Base-by-base conservation (phyloP, 139 green algal species). In the Micractinium sp. region DNA sequence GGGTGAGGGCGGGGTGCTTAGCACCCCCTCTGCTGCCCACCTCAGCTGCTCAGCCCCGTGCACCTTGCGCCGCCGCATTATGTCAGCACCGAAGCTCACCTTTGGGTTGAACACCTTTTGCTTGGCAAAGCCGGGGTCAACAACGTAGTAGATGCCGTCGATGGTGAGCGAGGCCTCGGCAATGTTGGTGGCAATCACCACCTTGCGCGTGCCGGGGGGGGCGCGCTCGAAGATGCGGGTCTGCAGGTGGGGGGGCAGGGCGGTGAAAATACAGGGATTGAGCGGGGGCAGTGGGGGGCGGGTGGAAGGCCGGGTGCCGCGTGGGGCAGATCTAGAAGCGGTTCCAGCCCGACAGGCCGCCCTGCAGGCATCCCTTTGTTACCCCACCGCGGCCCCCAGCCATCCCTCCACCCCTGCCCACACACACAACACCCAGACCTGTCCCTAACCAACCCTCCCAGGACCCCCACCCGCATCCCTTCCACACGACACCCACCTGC, bases 101-200 rank as follows among this genome's bases (percentile, higher is more conserved):
- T 93, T 93, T 12, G 91, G 85, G 77, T 95, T 97, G 93, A 96
- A 97, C 39, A 98, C 96, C 92, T 98, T 95, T 81, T 95, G 93
- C 84, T 94, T 94, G 85, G 89, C 88, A 86, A 96, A 95, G 60
- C 97, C 96, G 23, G 94, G 94, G 90, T 99, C 98, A 20, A 99
- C 96, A 2, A 99, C 98, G 87, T 98, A 99, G 91, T 98, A 99
- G 92, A 99, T 98, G 89, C 98, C 98, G 89, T 99, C 98, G 78
- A 99, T 99, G 66, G 98, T 99, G 31, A 99, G 94, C 0, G 94
- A 98, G 25, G 98, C 97, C 91, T 99, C 98, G 0, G 98, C 98
- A 84, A 99, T 99, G 95, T 99, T 99, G 92, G 98, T 99, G 73
- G 98, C 97, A 78, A 99, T 96, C 29, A 99, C 97, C 61, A 92